Conservation (phyloP, 306 rosid genomes). For the Ceratonia siliqua region DNA sequence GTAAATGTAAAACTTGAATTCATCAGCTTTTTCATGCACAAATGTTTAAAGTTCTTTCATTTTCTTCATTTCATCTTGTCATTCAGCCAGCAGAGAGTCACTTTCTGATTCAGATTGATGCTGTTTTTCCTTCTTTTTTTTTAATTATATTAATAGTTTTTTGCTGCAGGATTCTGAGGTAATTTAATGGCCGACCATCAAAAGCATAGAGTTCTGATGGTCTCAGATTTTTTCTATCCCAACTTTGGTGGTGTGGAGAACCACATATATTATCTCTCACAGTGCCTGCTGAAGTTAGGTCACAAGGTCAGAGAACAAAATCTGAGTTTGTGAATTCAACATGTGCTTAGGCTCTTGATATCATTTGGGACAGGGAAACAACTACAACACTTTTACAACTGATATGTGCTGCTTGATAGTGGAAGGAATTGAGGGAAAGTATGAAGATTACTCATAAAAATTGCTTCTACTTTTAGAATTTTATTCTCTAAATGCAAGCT, state of each 20-base stretch:
- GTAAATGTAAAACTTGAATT: background rate
- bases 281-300: conserved; percentile 83
- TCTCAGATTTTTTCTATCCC: conserved; percentile 93
- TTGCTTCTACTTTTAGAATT: background rate
- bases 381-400: background rate
- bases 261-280: conserved; percentile 83
- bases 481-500: background rate
- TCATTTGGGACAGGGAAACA: background rate
- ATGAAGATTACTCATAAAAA: background rate
- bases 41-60: background rate
- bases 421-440: background rate
- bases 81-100: background rate
- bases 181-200: conserved; percentile 50
- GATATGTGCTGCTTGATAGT: background rate
- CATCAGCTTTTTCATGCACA: background rate
- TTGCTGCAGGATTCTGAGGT: conserved; percentile 34
- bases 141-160: background rate
- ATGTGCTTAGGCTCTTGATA: background rate
- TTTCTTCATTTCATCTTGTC: background rate
- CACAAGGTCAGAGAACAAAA: conserved; percentile 68
- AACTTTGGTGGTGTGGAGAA: conserved; percentile 93
- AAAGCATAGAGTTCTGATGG: conserved; percentile 76
- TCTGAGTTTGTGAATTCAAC: conserved; percentile 19
- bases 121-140: background rate
- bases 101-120: background rate